Conservation (phyloP, 2,329 filamentous ascomycete species). For the Ceratocystis huliohia region DNA sequence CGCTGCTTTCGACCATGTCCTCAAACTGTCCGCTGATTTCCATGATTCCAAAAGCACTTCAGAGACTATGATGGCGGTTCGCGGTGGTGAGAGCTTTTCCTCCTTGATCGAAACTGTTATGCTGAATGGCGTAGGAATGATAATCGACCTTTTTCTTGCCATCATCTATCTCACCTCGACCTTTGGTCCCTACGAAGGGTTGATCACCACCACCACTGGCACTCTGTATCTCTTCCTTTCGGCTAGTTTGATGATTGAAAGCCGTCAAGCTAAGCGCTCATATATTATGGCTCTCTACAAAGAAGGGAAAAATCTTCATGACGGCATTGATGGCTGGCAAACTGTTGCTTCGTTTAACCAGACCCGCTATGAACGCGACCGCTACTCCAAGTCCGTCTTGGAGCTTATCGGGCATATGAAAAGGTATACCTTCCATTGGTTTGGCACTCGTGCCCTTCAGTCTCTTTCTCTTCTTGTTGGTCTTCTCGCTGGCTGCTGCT, state of each 20-base stretch:
- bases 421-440: conserved; percentile 21
- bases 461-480: conserved; percentile 55
- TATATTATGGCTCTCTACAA: conserved; percentile 42
- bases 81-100: conserved; percentile 41
- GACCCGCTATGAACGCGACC: conserved; percentile 42
- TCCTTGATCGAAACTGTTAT: conserved; percentile 46
- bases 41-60: conserved; percentile 49
- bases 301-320: conserved; percentile 43
- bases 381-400: conserved; percentile 39
- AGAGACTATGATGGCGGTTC: conserved; percentile 45
- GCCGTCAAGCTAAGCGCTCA: conserved; percentile 38
- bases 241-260: conserved; percentile 38
- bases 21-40: conserved; percentile 48
- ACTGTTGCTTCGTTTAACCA: conserved; percentile 50
- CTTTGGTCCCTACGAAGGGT: conserved; percentile 48
- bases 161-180: conserved; percentile 46
- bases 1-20: conserved; percentile 46
- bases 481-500: conserved; percentile 49
- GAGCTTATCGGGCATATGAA: conserved; percentile 14
- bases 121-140: conserved; percentile 46
- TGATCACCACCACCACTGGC: conserved; percentile 48
- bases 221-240: conserved; percentile 44
- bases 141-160: conserved; percentile 47
- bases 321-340: conserved; percentile 46
- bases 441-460: conserved; percentile 34